Evolutionary conservation across 192 early-diverging fungal genomes (phyloP), one percentile per base, ranked within the genome.

Genomic region (Gigaspora rosea): DNA sequence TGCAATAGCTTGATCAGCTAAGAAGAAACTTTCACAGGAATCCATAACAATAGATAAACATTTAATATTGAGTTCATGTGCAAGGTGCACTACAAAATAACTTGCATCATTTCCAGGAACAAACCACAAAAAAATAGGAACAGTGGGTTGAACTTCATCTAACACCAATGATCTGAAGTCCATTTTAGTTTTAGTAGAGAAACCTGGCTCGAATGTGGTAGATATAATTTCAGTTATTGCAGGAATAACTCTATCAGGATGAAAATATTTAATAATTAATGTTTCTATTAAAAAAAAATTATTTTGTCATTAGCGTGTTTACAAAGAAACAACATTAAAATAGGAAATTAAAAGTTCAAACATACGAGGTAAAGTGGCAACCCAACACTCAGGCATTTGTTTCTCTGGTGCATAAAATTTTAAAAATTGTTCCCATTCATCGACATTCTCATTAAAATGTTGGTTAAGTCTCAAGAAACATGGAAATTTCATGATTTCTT

Each of bases 21-120:
- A 84, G 18, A 82, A 84, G 64, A 94, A 91, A 67, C 96, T 96
- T 91, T 99, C 98, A 46, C 91, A 86, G 4, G 97, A 97, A 72
- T 97, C 98, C 96, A 99, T 97, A 7, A 97, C 97, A 35, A 99
- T 94, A 4, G 97, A 91, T 2, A 86, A 85, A 46, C 95, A 82
- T 58, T 84, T 83, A n/a, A 83, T 83, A 9, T 84, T 82, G 65
- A 83, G 74, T 73, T 93, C 91, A 11, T 80, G 78, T 1, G 95
- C 96, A 79, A 99, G 84, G 51, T 94, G 86, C 70, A 99, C 98
- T 4, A 99, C 94, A 72, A 94, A 91, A 64, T 95, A 92, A 69
- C 95, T 95, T 16, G 97, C 97, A 83, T 99, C 98, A 83, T 97
- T 93, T 52, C 98, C 98, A 48, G 93, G 93, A 13, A 92, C 90